Evolutionary conservation across 257 asterid genomes (phyloP).

Genomic region (Petunia secreta): DNA sequence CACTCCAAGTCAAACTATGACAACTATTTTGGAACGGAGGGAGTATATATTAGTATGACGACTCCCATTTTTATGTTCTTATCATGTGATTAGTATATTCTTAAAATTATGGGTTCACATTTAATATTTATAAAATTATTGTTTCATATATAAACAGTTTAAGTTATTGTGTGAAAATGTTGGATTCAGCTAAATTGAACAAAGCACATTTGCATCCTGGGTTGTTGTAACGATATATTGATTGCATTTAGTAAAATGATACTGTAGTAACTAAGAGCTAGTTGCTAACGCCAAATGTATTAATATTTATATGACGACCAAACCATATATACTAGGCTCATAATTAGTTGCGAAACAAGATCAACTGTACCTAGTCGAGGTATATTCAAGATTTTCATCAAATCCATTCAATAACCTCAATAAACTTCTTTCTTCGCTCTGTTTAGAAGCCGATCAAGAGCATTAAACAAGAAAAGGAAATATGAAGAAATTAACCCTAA

Average conservation of each 20-base stretch:
- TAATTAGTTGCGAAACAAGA: background rate
- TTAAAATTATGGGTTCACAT: too few relatives aligned
- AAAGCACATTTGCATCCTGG: too few relatives aligned
- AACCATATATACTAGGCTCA: conserved; percentile 3
- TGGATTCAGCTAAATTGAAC: too few relatives aligned
- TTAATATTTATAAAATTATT: too few relatives aligned
- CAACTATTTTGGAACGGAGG: too few relatives aligned
- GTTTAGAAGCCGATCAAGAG: background rate
- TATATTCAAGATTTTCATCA: conserved; percentile 10
- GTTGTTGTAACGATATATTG: background rate
- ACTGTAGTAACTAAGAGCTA: background rate
- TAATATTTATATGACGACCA: conserved; percentile 8
- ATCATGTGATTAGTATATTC: too few relatives aligned
- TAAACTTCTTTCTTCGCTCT: background rate
- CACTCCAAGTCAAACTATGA: too few relatives aligned
- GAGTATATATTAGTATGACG: too few relatives aligned
- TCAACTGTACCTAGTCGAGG: background rate
- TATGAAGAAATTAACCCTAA: conserved; percentile 10
- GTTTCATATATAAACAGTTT: too few relatives aligned
- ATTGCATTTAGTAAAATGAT: background rate
- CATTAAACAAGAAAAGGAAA: background rate
- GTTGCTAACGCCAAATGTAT: background rate
- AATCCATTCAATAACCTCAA: conserved; percentile 16
- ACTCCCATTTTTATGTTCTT: too few relatives aligned
- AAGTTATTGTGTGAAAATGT: too few relatives aligned